Base-by-base conservation (phyloP, 768 basidiomycete species). In the Stropharia rugosoannulata region DNA sequence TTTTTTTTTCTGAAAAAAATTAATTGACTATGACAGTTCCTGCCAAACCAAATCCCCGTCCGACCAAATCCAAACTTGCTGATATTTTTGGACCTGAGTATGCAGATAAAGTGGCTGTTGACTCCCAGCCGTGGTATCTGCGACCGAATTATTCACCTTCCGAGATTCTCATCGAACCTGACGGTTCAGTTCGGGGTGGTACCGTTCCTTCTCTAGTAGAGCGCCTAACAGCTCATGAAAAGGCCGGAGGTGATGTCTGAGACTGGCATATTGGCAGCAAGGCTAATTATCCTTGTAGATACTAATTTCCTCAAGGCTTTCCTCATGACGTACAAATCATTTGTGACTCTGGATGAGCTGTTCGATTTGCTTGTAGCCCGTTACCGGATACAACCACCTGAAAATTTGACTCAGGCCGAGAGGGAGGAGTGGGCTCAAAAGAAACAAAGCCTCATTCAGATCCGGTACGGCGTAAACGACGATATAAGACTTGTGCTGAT, bases 281-380 rank as follows among this genome's bases (percentile, higher is more conserved):
- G 46, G 15, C n/a, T 54, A 47, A 47, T 32, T 15, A 16, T 22
- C 53, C 50, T 55, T 62, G 38, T 49, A 89, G 90, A 97, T 69
- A 80, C 86, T 0, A 81, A 82, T 6, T 96, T 89, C 72, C 90
- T 80, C 68, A 87, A 88, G 67, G 87, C 95, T 0, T 98, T 98
- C 81, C 73, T 98, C 60, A 88, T 97, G 84, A 97, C 96, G 0
- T 97, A 93, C 78, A 93, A 95, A 66, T 95, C 93, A 0, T 98
- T 98, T 70, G 92, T 91, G 13, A 87, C 86, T 5, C 75, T 90
- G 43, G 83, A 90, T 54, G 87, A 93, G 46, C 74, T 98, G 8
- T 87, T 96, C 52, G 86, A 93, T 55, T 77, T 89, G 15, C 84
- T 98, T 16, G 81, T 90, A 6, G 78, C 81, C 42, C 85, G 96